Evolutionary conservation across 805 yeast species (phyloP).

Genomic region (Metschnikowia similis): DNA sequence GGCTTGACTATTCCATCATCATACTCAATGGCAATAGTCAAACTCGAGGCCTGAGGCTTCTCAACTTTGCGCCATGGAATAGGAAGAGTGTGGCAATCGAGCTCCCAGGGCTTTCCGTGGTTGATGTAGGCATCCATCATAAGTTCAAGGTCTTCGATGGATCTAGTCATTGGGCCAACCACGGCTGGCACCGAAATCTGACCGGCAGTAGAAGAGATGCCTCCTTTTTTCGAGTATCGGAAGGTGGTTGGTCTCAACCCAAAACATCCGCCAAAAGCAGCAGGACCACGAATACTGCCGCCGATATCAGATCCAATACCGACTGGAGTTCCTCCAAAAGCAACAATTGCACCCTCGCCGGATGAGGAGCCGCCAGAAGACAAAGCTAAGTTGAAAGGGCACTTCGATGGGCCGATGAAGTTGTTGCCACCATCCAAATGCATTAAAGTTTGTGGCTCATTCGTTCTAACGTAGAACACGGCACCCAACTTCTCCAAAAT

Average conservation of each 20-base stretch:
- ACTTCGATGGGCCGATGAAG: constrained; percentile 55
- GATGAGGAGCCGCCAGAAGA: constrained; percentile 73
- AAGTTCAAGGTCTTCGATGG: constrained; percentile 61
- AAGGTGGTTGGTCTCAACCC: constrained; percentile 63
- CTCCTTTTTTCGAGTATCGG: constrained; percentile 42
- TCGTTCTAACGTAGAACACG: constrained; percentile 59
- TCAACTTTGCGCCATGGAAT: constrained; percentile 51
- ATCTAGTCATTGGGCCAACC: constrained; percentile 64
- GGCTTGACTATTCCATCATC: constrained; percentile 66
- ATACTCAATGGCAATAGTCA: constrained; percentile 59
- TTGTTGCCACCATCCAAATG: constrained; percentile 61
- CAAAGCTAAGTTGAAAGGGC: constrained; percentile 52
- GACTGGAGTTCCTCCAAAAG: constrained; percentile 54
- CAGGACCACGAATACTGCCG: constrained; percentile 65
- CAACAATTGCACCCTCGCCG: constrained; percentile 65
- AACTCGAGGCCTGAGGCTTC: constrained; percentile 32
- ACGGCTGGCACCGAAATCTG: constrained; percentile 65
- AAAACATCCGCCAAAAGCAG: constrained; percentile 57
- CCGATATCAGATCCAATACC: constrained; percentile 74
- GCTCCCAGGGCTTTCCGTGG: constrained; percentile 61
- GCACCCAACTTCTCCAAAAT: constrained; percentile 52
- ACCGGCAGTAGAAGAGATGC: constrained; percentile 55
- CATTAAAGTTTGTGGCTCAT: constrained; percentile 68
- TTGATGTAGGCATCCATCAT: constrained; percentile 62
- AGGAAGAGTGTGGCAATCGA: constrained; percentile 45